phyloP scores from a whole-genome alignment of 371 early-diverging fungal genomes.

The Lichtheimia ornata region DNA sequence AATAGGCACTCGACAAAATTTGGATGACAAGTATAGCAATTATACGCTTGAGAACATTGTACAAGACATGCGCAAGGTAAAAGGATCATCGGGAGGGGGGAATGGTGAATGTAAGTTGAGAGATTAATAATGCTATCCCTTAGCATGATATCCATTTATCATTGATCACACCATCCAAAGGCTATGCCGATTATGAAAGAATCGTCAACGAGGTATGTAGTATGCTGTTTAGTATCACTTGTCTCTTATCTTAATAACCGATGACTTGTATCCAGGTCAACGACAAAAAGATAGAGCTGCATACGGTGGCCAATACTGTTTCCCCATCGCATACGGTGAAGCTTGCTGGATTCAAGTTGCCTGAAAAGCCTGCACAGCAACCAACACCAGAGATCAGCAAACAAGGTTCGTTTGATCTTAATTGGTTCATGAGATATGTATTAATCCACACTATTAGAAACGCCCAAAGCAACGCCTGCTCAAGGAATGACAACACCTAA shows the following conservation, averaged over 20 bases:
- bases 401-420: not conserved
- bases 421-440: not conserved
- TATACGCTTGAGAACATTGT: slow-evolving; percentile 41
- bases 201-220: slow-evolving; percentile 28
- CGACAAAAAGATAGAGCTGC: slow-evolving; percentile 37
- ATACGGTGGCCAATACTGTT: slow-evolving; percentile 41
- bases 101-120: not conserved
- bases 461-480: slow-evolving; percentile 2
- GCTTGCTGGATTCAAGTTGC: slow-evolving; percentile 60
- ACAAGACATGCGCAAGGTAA: slow-evolving; percentile 56
- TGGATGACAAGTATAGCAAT: slow-evolving; percentile 52
- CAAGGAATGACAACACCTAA: slow-evolving; percentile 1
- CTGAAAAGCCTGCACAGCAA: slow-evolving; percentile 16
- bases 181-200: slow-evolving; percentile 35
- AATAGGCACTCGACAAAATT: slow-evolving; percentile 48
- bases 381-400: slow-evolving; percentile 3
- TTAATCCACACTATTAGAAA: not conserved
- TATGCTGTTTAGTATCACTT: not conserved
- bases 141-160: slow-evolving; percentile 50
- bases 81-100: no score
- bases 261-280: slow-evolving; percentile 31
- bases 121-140: not conserved
- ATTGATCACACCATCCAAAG: slow-evolving; percentile 42
- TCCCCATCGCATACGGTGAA: slow-evolving; percentile 47
- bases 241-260: not conserved